phyloP scores from a whole-genome alignment of 768 basidiomycete genomes.

The Amanita rimosa region DNA sequence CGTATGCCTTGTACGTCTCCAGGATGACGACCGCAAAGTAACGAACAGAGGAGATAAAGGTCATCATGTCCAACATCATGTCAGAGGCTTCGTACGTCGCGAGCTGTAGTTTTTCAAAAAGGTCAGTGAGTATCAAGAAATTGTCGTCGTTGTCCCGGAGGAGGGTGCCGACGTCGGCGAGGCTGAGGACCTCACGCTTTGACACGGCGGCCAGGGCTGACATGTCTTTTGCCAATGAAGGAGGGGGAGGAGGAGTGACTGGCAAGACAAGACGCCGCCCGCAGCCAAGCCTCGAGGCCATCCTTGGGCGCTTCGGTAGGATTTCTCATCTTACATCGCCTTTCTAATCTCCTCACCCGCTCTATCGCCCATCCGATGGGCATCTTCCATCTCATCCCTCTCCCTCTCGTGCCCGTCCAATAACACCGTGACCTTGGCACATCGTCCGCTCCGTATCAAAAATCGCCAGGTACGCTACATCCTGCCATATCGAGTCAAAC shows the following conservation, averaged over 20 bases:
- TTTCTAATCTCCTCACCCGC: too few species aligned
- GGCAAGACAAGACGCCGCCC: too few species aligned
- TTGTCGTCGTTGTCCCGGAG: slow-evolving; percentile 16
- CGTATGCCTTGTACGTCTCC: neutral
- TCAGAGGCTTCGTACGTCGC: slow-evolving; percentile 28
- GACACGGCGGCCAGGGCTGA: neutral
- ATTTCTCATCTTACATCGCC: neutral
- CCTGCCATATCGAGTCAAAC: slow-evolving; percentile 35
- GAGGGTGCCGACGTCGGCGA: neutral
- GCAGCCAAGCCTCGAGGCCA: neutral
- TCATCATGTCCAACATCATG: slow-evolving; percentile 27
- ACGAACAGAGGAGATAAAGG: slow-evolving; percentile 24
- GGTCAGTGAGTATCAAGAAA: slow-evolving; percentile 20
- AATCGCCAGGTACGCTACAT: slow-evolving; percentile 48
- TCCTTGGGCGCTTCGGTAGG: neutral
- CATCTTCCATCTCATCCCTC: neutral
- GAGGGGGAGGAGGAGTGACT: too few species aligned
- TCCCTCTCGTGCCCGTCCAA: slow-evolving; percentile 41
- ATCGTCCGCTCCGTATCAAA: slow-evolving; percentile 52
- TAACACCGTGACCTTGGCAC: slow-evolving; percentile 1
- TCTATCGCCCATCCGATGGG: too few species aligned
- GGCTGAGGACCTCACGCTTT: neutral
- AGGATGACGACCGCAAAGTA: slow-evolving; percentile 30
- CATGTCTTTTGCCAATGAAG: too few species aligned
- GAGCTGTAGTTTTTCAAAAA: slow-evolving; percentile 31